These are phyloP conservation scores for Plasmodium gaboni DNA, from an alignment of 169 alveolate species.

Conservation along the genomic window DNA sequence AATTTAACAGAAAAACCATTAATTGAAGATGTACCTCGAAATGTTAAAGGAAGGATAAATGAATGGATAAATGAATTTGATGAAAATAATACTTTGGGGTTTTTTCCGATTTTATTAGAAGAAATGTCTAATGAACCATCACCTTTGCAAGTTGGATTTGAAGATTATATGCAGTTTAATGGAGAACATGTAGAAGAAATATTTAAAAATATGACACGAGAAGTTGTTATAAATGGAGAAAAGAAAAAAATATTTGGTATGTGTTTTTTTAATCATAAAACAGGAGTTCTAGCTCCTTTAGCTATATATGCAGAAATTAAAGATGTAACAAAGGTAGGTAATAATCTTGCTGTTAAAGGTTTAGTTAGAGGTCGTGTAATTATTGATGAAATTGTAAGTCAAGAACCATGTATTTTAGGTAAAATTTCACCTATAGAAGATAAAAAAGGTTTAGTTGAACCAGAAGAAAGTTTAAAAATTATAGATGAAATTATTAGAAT, in stretches of 20 bases:
- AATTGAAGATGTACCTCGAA: conserved; percentile 69
- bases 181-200: conserved; percentile 86
- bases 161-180: conserved; percentile 83
- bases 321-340: conserved; percentile 78
- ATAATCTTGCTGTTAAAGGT: conserved; percentile 81
- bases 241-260: conserved; percentile 81
- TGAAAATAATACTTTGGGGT: conserved; percentile 81
- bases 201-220: conserved; percentile 81
- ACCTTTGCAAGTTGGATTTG: conserved; percentile 87
- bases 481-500: conserved; percentile 84
- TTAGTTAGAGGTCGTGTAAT: conserved; percentile 84
- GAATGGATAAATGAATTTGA: conserved; percentile 84
- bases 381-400: conserved; percentile 79
- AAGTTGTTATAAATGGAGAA: conserved; percentile 27
- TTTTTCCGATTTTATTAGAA: conserved; percentile 85
- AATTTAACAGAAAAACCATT: conserved; percentile 66
- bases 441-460: conserved; percentile 78
- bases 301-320: conserved; percentile 86
- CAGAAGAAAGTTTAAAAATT: conserved; percentile 82
- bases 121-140: conserved; percentile 85
- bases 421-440: conserved; percentile 84
- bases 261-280: conserved; percentile 85
- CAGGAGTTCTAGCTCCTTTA: conserved; percentile 87
- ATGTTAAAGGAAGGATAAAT: conserved; percentile 83
- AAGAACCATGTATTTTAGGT: conserved; percentile 87